phyloP scores from a whole-genome alignment of 495 filamentous ascomycete genomes.

The Aspergillus hancockii region DNA sequence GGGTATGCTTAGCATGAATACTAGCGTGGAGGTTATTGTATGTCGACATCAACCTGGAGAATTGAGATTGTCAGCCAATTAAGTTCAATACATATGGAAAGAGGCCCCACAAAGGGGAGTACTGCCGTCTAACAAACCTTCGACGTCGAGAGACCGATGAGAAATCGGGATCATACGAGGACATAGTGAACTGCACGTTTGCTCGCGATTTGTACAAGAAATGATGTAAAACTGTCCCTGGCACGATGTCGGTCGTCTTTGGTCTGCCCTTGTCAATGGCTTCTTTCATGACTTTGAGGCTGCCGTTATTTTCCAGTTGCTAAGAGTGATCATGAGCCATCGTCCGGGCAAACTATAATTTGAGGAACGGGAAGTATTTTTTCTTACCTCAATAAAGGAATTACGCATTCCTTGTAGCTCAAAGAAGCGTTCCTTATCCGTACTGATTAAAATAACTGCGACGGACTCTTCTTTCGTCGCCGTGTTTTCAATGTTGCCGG shows the following conservation, averaged over 20 bases:
- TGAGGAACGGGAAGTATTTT: background rate
- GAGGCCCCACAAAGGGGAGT: background rate
- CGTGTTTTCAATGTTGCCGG: constrained; percentile 28
- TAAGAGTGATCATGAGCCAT: constrained; percentile 15
- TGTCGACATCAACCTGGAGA: constrained; percentile 67
- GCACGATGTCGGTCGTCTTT: constrained; percentile 69
- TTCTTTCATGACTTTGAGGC: constrained; percentile 69
- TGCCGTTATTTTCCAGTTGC: constrained; percentile 74
- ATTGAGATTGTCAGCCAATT: constrained; percentile 5
- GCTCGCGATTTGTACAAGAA: constrained; percentile 91
- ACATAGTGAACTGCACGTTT: constrained; percentile 96
- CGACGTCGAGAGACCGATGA: constrained; percentile 62
- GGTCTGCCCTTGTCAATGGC: constrained; percentile 73
- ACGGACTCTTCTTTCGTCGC: constrained; percentile 68
- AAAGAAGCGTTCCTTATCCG: constrained; percentile 91
- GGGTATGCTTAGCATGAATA: constrained; percentile 78
- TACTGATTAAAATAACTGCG: constrained; percentile 89
- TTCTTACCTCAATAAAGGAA: constrained; percentile 63
- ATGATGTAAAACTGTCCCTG: constrained; percentile 77
- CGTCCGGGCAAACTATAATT: background rate
- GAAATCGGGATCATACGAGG: constrained; percentile 75
- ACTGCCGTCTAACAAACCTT: constrained; percentile 41
- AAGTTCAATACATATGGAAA: constrained; percentile 2
- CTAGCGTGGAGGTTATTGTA: constrained; percentile 83
- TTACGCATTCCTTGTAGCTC: constrained; percentile 84